Evolutionary conservation across 1,284 basidiomycete genomes (phyloP), one percentile per base, ranked within the genome.

Genomic region (Irpex lacteus): DNA sequence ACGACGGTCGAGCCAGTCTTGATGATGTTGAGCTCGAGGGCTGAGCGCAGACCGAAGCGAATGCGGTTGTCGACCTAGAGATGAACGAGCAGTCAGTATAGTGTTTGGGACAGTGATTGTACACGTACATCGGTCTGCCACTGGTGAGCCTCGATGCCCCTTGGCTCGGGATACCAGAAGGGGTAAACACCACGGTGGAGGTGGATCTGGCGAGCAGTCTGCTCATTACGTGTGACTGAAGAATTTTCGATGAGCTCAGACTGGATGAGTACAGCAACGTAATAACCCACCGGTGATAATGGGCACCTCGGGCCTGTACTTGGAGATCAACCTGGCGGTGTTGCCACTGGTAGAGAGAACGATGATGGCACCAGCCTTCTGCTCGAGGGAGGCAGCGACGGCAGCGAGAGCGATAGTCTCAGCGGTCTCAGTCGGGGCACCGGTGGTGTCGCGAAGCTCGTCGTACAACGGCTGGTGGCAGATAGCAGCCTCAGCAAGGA

Each of bases 111-210:
- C 1, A 36, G 38, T 57, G 38, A 61, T 38, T 50, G 53, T 40
- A 18, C 37, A 77, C 87, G 76, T 72, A 98, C 97, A 78, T 99
- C 98, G 63, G 89, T 95, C 84, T 99, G 98, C 98, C 98, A 99
- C 78, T 96, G 95, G 74, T 92, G 87, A 61, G 85, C 83, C 67
- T 87, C 86, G 70, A 97, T 87, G 61, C 96, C 96, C 65, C 96
- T 87, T 21, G 95, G 91, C 81, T 98, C 94, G 49, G 91, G 84
- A 84, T 98, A 99, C 88, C 90, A 93, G 87, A 98, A 95, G 38
- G 97, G 96, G 80, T 99, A 99, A 79, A 93, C 95, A 68, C 96
- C 98, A 70, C 98, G 91, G 83, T 98, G 94, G 70, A 99, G 82
- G 81, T 99, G 97, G 71, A 98, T 92, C 79, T 98, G 97, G 70